A percentile compares a stretch with the other conserved stretches of the same genome.
phyloP scores from a whole-genome alignment of 176 grass and related monocot species.

The Juncus inflexus region DNA sequence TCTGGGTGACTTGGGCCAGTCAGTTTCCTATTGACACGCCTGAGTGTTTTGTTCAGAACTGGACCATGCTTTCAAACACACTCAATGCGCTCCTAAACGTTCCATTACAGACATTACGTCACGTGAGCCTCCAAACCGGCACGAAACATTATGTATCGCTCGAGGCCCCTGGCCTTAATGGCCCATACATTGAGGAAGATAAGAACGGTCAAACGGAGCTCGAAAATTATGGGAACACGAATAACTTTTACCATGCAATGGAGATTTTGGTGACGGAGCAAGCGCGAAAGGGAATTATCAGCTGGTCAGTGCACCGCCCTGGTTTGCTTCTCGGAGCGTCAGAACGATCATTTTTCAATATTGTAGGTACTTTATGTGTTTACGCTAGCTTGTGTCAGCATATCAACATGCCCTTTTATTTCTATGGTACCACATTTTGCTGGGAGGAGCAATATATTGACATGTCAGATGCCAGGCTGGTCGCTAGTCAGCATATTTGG shows the following conservation, averaged over 20 bases:
- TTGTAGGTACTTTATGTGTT: slow-evolving; percentile 28
- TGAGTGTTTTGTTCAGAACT: slow-evolving; percentile 32
- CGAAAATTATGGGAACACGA: not conserved
- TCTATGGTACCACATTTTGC: slow-evolving; percentile 26
- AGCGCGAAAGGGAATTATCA: not conserved
- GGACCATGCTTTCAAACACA: slow-evolving; percentile 28
- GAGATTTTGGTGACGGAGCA: slow-evolving; percentile 18
- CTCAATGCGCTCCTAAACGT: slow-evolving; percentile 23
- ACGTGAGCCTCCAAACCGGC: slow-evolving; percentile 33
- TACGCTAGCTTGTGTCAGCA: slow-evolving; percentile 31
- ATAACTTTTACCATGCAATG: slow-evolving; percentile 31
- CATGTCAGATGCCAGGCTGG: slow-evolving; percentile 25
- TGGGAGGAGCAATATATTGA: slow-evolving; percentile 37
- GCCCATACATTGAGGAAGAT: slow-evolving; percentile 28
- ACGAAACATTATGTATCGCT: slow-evolving; percentile 38
- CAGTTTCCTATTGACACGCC: slow-evolving; percentile 29
- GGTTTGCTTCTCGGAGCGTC: slow-evolving; percentile 31
- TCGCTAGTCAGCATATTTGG: slow-evolving; percentile 30
- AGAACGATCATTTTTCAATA: slow-evolving; percentile 29
- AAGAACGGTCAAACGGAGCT: not conserved
- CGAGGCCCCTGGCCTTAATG: not conserved
- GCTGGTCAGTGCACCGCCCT: slow-evolving; percentile 37
- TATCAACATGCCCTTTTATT: slow-evolving; percentile 28
- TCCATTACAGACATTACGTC: not conserved
- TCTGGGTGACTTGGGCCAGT: slow-evolving; percentile 41